Evolutionary conservation across 371 early-diverging fungal genomes (phyloP).

Genomic region (Chytridium lagenaria): DNA sequence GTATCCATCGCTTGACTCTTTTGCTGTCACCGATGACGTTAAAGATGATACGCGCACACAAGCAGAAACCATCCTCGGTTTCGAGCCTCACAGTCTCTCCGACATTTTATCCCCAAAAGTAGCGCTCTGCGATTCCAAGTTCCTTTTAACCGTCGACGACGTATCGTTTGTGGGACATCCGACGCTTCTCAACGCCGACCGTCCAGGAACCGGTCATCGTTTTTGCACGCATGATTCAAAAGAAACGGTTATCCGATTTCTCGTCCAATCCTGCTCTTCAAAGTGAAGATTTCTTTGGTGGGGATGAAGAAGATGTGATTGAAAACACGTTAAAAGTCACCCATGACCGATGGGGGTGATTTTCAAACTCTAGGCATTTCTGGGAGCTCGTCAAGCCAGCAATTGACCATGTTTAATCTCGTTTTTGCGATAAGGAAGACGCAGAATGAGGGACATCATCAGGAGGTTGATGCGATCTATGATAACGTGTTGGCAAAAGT

Average conservation of each 20-base stretch:
- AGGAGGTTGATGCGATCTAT: conserved; percentile 72
- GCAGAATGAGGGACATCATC: conserved; percentile 47
- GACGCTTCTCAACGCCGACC: conserved; percentile 55
- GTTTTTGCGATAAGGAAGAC: conserved; percentile 66
- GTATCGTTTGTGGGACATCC: conserved; percentile 73
- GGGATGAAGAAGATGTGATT: conserved; percentile 24
- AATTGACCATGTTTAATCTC: conserved; percentile 81
- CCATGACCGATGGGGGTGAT: not conserved
- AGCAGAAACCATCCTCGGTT: conserved; percentile 59
- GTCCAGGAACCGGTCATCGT: conserved; percentile 53
- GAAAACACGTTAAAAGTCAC: not conserved
- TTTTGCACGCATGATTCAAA: conserved; percentile 51
- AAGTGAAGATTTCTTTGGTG: conserved; percentile 9
- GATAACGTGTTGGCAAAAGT: conserved; percentile 74
- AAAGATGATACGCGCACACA: not conserved
- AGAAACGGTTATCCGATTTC: conserved; percentile 34
- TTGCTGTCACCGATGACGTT: not conserved
- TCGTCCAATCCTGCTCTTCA: not conserved
- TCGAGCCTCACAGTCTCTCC: conserved; percentile 71
- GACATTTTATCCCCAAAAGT: conserved; percentile 78
- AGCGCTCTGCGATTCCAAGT: conserved; percentile 73
- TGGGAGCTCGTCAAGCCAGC: conserved; percentile 19
- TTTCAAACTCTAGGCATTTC: not conserved
- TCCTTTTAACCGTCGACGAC: conserved; percentile 81
- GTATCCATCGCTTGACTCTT: not conserved